Evolutionary conservation across 2,329 filamentous ascomycete genomes (phyloP).

Genomic region (Sarocladiaceae sp.): DNA sequence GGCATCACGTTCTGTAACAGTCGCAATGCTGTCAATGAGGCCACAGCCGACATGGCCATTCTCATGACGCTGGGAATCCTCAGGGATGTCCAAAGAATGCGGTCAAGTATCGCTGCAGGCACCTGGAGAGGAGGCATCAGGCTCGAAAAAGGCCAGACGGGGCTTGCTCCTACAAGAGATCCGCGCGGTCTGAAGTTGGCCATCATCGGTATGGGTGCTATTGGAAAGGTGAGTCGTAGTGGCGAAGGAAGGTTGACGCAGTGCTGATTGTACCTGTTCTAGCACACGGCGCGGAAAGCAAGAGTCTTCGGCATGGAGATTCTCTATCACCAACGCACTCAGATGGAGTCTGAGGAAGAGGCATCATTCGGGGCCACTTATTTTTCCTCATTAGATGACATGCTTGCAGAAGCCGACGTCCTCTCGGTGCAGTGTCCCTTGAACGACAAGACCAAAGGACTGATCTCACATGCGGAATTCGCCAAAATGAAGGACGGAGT

Average conservation of each 20-base stretch:
- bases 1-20: slow-evolving; percentile 43
- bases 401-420: slow-evolving; percentile 38
- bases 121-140: background rate
- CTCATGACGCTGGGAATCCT: slow-evolving; percentile 22
- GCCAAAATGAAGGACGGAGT: slow-evolving; percentile 37
- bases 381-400: background rate
- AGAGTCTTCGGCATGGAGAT: background rate
- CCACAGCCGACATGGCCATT: slow-evolving; percentile 36
- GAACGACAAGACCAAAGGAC: slow-evolving; percentile 27
- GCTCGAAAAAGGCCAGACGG: background rate
- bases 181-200: background rate
- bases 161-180: background rate
- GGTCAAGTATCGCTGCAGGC: background rate
- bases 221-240: background rate
- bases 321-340: background rate
- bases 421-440: slow-evolving; percentile 33
- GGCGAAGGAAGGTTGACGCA: background rate
- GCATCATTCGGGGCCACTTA: background rate
- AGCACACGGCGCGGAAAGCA: background rate
- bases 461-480: slow-evolving; percentile 32
- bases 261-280: background rate
- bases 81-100: background rate
- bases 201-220: background rate
- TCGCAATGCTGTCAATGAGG: slow-evolving; percentile 41
- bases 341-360: background rate